These are phyloP conservation scores for Apiotrichum domesticum DNA, from an alignment of 1,284 basidiomycete species.

Conservation along the genomic window DNA sequence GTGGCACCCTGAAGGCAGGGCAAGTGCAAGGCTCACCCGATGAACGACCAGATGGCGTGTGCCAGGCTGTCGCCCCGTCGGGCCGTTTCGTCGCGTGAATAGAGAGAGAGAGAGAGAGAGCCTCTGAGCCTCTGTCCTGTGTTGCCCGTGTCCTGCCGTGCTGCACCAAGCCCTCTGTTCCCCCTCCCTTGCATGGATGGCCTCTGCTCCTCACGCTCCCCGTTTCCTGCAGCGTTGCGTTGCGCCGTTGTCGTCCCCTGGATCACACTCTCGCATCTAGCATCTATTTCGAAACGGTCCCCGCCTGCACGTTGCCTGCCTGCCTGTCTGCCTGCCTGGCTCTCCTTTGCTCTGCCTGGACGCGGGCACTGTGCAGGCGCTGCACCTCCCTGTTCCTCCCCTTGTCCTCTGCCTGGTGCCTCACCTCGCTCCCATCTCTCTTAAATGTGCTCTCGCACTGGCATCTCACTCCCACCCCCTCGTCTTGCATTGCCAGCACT, in stretches of 20 bases:
- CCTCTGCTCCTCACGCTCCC: background rate
- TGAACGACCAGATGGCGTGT: background rate
- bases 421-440: conserved; percentile 8
- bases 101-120: background rate
- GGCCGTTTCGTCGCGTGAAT: conserved; percentile 16
- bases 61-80: conserved; percentile 8
- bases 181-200: conserved; percentile 6
- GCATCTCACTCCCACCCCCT: background rate
- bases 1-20: background rate
- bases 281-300: conserved; percentile 19
- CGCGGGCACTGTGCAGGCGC: background rate
- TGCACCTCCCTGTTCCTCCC: background rate
- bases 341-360: background rate
- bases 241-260: background rate
- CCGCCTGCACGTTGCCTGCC: conserved; percentile 1
- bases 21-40: background rate
- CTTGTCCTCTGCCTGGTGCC: background rate
- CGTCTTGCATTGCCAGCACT: background rate
- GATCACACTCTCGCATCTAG: background rate
- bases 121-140: conserved; percentile 8
- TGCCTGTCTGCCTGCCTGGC: too few species aligned
- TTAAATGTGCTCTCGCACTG: conserved; percentile 11
- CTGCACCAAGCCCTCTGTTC: background rate
- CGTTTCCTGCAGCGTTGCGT: background rate
- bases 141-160: too few species aligned